Percentiles rank a stretch among this genome's conserved stretches.
phyloP scores from a whole-genome alignment of 768 basidiomycete species.

The Rhizopogon vulgaris region DNA sequence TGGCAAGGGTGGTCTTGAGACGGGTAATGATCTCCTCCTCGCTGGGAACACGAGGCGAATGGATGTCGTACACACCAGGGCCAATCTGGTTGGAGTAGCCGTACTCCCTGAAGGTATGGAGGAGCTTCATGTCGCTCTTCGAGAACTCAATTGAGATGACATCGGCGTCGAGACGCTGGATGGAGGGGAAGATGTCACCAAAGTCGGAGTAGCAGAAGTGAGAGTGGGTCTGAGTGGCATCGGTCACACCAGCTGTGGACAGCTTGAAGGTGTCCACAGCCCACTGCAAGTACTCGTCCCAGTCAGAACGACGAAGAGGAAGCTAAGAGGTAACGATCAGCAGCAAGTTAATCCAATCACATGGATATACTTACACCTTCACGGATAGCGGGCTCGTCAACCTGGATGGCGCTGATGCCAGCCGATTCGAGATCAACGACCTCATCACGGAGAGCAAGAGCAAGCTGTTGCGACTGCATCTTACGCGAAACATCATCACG shows the following conservation, averaged over 20 bases:
- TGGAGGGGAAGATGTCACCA: conserved; percentile 96
- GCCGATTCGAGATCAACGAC: conserved; percentile 96
- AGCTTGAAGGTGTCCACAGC: conserved; percentile 99
- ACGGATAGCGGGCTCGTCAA: conserved; percentile 99
- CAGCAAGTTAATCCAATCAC: background rate
- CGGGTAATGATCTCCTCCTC: conserved; percentile 94
- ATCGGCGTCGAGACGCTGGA: conserved; percentile 94
- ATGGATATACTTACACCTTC: conserved; percentile 68
- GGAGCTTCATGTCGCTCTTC: conserved; percentile 97
- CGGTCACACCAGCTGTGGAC: conserved; percentile 90
- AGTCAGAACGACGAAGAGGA: conserved; percentile 93
- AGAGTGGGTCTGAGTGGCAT: conserved; percentile 94
- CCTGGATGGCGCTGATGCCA: conserved; percentile 96
- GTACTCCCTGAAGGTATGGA: conserved; percentile 91
- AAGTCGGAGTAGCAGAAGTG: conserved; percentile 99
- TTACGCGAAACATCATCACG: conserved; percentile 96
- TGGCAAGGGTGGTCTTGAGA: conserved; percentile 74
- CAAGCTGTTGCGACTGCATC: conserved; percentile 96
- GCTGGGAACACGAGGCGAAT: conserved; percentile 95
- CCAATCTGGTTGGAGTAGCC: conserved; percentile 97
- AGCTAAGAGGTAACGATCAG: conserved; percentile 41
- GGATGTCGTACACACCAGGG: conserved; percentile 98
- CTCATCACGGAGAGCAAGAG: conserved; percentile 96
- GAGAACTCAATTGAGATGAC: conserved; percentile 99
- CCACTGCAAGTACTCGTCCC: conserved; percentile 96